Evolutionary conservation across 1,284 basidiomycete species (phyloP), one percentile per base, ranked within the genome.

Genomic region (Trichosporon asahii): DNA sequence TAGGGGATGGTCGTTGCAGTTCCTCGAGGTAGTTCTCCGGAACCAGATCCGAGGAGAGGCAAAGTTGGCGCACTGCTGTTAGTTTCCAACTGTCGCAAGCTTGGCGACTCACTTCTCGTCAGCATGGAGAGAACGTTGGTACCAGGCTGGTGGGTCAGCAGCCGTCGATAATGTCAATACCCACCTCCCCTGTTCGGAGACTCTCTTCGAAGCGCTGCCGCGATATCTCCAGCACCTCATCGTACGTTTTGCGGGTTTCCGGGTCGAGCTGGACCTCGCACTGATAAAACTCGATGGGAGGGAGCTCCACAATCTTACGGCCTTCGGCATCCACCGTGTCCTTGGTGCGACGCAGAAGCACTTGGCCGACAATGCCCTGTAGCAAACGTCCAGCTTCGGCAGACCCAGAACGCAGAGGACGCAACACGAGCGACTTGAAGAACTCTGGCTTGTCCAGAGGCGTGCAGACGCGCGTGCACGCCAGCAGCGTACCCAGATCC

Each of bases 311-410:
- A 9, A 95, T 85, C 14, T 86, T 82, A 23, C 90, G 89, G 15
- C 93, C 94, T 12, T 88, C 81, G 9, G 85, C 86, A 78, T 94
- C 91, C 86, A 91, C 90, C 89, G 89, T 91, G 83, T 94, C 91
- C 81, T 95, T 95, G 3, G 92, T 94, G 37, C 93, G 87, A 5
- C 93, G 89, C 61, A 96, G 89, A 67, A 93, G 92, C 15, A 89
- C 87, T 31, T 92, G 90, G 60, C 85, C 89, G 87, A 95, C 93
- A n/a, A 96, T 83, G 3, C 90, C 91, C 89, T 90, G 86, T n/a
- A 94, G 84, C 5, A 94, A 82, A 74, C 89, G 89, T 25, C 86
- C 89, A 7, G 92, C 92, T 37, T 85, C 76, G 0, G 89, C 85
- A 65, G 89, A 85, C 15, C 89, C 91, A 40, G 88, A 83, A 74